A percentile compares a stretch with the other conserved stretches of the same genome.
Conservation (phyloP, 805 yeast species). For the Starmerella apis region DNA sequence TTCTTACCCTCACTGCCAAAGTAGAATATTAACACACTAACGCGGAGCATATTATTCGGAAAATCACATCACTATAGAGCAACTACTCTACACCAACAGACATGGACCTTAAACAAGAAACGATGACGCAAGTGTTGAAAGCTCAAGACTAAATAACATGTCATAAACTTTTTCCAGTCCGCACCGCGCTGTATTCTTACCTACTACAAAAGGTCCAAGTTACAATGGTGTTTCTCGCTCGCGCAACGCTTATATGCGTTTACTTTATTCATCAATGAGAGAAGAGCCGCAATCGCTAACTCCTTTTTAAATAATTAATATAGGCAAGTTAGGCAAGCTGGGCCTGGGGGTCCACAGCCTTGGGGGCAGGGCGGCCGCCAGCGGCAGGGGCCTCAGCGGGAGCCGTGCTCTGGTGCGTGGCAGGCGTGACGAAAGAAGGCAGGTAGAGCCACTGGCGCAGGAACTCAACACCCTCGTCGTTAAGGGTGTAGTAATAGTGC, state of each 20-base stretch:
- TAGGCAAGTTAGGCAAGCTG: conserved; percentile 29
- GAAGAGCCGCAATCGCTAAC: conserved; percentile 5
- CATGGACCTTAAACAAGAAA: too few relatives aligned
- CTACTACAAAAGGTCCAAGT: neutral
- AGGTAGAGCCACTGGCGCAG: conserved; percentile 96
- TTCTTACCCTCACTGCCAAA: too few relatives aligned
- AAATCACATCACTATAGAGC: too few relatives aligned
- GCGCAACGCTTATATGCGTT: neutral
- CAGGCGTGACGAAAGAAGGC: conserved; percentile 97
- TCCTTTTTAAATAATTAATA: conserved; percentile 19
- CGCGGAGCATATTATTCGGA: too few relatives aligned
- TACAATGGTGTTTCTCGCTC: neutral
- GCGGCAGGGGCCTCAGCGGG: conserved; percentile 69
- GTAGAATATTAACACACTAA: too few relatives aligned
- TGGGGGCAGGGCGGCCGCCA: conserved; percentile 22
- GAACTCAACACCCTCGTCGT: conserved; percentile 98
- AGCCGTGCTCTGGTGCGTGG: conserved; percentile 75
- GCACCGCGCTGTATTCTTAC: too few relatives aligned
- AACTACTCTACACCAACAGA: too few relatives aligned
- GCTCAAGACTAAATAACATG: neutral
- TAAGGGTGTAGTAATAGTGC: conserved; percentile 99
- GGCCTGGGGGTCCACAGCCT: conserved; percentile 31
- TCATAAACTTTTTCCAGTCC: neutral
- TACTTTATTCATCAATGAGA: conserved; percentile 3
- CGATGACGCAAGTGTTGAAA: too few relatives aligned